Evolutionary conservation across 768 basidiomycete genomes (phyloP).

Genomic region (Leucosporidium scottii): DNA sequence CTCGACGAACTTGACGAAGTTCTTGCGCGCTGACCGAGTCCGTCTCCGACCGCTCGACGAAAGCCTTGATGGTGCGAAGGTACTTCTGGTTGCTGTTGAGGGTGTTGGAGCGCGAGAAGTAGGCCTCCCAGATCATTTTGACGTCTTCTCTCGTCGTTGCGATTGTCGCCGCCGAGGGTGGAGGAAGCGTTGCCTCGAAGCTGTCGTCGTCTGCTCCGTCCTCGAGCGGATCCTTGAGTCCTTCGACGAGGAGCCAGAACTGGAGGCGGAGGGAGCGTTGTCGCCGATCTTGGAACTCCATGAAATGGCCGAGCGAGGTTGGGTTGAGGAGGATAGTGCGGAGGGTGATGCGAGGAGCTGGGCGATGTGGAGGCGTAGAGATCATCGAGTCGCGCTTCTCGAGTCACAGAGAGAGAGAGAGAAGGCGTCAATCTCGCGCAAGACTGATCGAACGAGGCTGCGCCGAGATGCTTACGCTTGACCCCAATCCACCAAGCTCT

Average conservation of each 20-base stretch:
- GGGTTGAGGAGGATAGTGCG: conserved; percentile 81
- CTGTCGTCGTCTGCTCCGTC: conserved; percentile 59
- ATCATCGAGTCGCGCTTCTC: not conserved
- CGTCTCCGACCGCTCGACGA: conserved; percentile 47
- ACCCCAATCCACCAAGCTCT: conserved; percentile 59
- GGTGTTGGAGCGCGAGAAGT: conserved; percentile 55
- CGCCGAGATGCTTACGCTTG: not conserved
- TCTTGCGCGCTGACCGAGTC: conserved; percentile 38
- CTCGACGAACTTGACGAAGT: conserved; percentile 57
- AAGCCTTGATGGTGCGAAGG: conserved; percentile 60
- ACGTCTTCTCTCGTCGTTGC: conserved; percentile 74
- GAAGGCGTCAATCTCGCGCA: not conserved
- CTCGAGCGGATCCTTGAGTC: conserved; percentile 94
- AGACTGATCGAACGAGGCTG: too few relatives aligned
- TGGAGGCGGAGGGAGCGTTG: conserved; percentile 78
- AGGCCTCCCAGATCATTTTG: conserved; percentile 76
- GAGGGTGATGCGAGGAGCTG: conserved; percentile 48
- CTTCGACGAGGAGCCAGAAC: conserved; percentile 96
- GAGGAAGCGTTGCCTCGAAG: conserved; percentile 22
- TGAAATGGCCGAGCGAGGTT: conserved; percentile 84
- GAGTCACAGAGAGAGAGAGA: not conserved
- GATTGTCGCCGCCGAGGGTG: conserved; percentile 50
- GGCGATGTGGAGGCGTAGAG: not conserved
- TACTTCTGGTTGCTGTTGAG: conserved; percentile 63
- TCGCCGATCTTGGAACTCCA: conserved; percentile 96